Conservation (phyloP, 805 yeast species). For the Yarrowia sp. region DNA sequence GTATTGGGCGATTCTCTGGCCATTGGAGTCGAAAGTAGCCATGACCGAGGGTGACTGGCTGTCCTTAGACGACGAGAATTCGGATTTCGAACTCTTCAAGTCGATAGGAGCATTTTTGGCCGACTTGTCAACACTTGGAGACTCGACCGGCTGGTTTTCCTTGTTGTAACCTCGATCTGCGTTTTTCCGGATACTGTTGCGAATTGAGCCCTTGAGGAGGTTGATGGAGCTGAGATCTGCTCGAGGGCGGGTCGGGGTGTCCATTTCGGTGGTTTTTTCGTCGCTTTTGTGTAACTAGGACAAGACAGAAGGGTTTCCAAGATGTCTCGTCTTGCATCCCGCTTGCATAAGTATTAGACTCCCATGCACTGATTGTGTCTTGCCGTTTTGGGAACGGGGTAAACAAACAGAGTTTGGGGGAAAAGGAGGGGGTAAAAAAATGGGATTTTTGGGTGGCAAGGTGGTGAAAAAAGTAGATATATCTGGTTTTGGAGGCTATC, state of each 20-base stretch:
- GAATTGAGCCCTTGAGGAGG: slow-evolving; percentile 71
- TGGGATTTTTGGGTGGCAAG: no score
- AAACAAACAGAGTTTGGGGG: slow-evolving; percentile 27
- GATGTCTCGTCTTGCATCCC: not conserved
- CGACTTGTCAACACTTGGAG: no score
- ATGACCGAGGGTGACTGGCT: not conserved
- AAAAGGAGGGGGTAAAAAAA: not conserved
- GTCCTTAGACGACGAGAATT: not conserved
- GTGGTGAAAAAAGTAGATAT: not conserved
- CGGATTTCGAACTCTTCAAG: not conserved
- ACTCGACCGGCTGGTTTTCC: slow-evolving; percentile 10
- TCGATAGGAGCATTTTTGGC: not conserved
- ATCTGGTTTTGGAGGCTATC: no score
- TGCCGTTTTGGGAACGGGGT: slow-evolving; percentile 24
- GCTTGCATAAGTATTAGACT: not conserved
- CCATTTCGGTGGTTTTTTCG: slow-evolving; percentile 5
- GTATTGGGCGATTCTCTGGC: not conserved
- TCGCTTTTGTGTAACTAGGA: not conserved
- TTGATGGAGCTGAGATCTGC: slow-evolving; percentile 76
- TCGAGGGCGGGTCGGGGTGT: slow-evolving; percentile 51
- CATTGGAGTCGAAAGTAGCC: slow-evolving; percentile 26
- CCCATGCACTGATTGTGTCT: slow-evolving; percentile 5
- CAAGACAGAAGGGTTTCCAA: no score
- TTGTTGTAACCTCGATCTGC: slow-evolving; percentile 6
- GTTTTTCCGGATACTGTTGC: slow-evolving; percentile 17